Percentiles rank a stretch among this genome's conserved stretches.
phyloP scores from a whole-genome alignment of 202 grass and related monocot genomes.

The Alloteropsis angusta region DNA sequence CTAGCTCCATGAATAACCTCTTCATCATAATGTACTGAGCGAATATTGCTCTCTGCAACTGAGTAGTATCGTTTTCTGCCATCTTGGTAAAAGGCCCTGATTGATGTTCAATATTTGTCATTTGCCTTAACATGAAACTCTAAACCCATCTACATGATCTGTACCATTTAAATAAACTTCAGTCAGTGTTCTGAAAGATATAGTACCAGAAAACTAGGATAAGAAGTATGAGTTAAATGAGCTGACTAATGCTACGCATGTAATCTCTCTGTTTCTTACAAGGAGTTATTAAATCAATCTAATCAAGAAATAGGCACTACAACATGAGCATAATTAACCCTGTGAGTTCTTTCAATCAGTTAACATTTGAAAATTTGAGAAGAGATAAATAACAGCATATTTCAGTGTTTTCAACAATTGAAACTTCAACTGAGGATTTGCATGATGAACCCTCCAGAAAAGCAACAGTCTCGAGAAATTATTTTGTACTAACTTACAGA shows the following conservation, averaged over 20 bases:
- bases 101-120: slow-evolving; percentile 19
- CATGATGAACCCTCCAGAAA: not conserved
- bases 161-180: not conserved
- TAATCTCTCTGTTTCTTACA: not conserved
- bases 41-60: slow-evolving; percentile 62
- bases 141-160: slow-evolving; percentile 14
- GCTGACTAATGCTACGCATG: not conserved
- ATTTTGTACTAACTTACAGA: not conserved
- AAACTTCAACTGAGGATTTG: not conserved
- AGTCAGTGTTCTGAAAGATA: slow-evolving; percentile 10
- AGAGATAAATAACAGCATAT: not conserved
- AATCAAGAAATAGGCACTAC: not conserved
- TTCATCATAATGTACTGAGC: slow-evolving; percentile 88
- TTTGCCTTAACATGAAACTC: slow-evolving; percentile 4
- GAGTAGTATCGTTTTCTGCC: slow-evolving; percentile 46
- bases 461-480: not conserved
- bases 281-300: not conserved
- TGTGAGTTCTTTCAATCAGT: not conserved
- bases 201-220: not conserved
- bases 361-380: not conserved
- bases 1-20: slow-evolving; percentile 69
- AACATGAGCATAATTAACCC: not conserved
- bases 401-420: not conserved
- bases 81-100: slow-evolving; percentile 26
- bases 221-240: not conserved